Evolutionary conservation across 139 green algal species (phyloP).

Genomic region (Desmodesmus armatus): DNA sequence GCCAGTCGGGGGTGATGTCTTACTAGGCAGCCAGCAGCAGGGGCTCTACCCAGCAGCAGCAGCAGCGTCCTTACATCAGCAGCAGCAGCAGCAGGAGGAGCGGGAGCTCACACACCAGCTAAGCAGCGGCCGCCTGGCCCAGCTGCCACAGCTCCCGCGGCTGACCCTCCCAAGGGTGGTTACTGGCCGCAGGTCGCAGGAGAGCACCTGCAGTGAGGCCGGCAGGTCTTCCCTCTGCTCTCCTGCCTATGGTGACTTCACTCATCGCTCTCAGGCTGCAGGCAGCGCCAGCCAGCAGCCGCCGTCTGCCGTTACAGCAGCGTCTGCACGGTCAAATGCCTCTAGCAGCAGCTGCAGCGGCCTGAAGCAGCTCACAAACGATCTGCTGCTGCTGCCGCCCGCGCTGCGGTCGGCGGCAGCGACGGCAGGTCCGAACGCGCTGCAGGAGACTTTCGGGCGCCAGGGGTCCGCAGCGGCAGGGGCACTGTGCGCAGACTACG

Average conservation of each 20-base stretch:
- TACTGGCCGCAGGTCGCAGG: not conserved
- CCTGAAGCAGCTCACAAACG: constrained; percentile 9
- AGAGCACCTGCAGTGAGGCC: not conserved
- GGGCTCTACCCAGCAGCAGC: too few relatives aligned
- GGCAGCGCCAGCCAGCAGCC: too few relatives aligned
- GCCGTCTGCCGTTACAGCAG: too few relatives aligned
- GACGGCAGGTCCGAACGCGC: too few relatives aligned
- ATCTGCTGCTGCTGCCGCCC: not conserved
- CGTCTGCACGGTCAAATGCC: not conserved
- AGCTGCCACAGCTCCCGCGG: not conserved
- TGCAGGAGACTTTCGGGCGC: too few relatives aligned
- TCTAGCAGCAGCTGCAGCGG: not conserved
- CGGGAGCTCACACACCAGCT: not conserved
- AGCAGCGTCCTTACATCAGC: not conserved
- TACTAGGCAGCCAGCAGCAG: too few relatives aligned
- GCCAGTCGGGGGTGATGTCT: too few relatives aligned
- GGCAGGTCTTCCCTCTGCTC: too few relatives aligned
- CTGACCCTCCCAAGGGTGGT: constrained; percentile 2
- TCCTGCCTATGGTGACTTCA: too few relatives aligned
- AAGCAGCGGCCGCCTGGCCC: not conserved
- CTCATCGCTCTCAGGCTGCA: too few relatives aligned
- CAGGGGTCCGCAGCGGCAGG: not conserved
- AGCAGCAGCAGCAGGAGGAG: not conserved
- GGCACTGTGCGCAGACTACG: not conserved
- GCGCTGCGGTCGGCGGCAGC: not conserved